Conservation (phyloP, 169 alveolate species). For the Cryptosporidium sp. region DNA sequence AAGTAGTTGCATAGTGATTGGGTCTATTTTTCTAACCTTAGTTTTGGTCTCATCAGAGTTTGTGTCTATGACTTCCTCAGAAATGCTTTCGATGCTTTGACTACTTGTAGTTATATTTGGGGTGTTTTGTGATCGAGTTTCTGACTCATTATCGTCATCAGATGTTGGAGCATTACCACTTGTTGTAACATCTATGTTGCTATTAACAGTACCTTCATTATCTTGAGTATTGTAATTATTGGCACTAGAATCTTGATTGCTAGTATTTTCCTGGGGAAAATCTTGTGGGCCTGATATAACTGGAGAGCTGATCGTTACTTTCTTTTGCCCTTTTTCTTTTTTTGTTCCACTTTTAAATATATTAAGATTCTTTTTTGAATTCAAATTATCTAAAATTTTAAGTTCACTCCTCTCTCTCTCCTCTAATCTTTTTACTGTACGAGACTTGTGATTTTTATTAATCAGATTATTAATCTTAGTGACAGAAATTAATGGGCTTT, state of each 20-base stretch:
- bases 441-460: neutral
- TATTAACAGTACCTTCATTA: neutral
- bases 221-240: neutral
- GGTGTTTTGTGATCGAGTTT: neutral
- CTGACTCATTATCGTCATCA: neutral
- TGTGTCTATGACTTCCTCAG: neutral
- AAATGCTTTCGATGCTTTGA: neutral
- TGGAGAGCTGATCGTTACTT: neutral
- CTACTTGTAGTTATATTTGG: neutral
- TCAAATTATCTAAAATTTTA: no score
- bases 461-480: neutral
- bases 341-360: neutral
- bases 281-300: neutral
- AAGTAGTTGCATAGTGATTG: neutral
- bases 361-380: no score
- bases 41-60: neutral
- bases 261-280: neutral
- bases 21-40: neutral
- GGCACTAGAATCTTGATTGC: neutral
- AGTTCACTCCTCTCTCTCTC: neutral
- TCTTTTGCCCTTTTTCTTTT: neutral
- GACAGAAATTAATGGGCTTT: neutral
- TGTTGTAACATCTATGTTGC: neutral
- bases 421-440: no score
- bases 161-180: neutral